phyloP scores from a whole-genome alignment of 345 rosid genomes.

The Pugionium dolabratum region DNA sequence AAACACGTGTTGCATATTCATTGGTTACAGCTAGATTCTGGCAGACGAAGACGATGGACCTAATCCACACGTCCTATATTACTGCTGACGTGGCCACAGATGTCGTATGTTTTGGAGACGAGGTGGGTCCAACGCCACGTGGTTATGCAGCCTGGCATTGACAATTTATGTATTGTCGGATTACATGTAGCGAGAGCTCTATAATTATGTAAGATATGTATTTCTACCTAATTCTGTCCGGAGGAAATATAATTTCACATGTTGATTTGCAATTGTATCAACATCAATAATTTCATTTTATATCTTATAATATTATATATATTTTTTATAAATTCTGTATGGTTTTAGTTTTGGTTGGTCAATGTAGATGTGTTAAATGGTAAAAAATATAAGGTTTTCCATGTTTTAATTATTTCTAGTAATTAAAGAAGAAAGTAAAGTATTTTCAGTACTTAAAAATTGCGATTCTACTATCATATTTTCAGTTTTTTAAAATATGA shows the following conservation, averaged over 20 bases:
- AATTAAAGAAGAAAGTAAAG: too few species aligned
- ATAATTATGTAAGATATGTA: background rate
- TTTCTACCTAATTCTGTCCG: background rate
- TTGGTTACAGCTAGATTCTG: conserved; percentile 37
- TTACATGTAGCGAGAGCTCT: conserved; percentile 3
- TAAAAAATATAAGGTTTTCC: too few species aligned
- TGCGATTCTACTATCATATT: too few species aligned
- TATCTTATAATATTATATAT: too few species aligned
- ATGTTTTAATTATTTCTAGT: too few species aligned
- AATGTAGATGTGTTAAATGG: too few species aligned
- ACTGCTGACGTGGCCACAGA: conserved; percentile 30
- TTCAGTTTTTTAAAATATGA: too few species aligned
- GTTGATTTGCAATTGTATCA: conserved; percentile 1
- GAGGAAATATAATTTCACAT: background rate
- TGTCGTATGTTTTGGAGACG: conserved; percentile 36
- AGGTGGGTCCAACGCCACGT: conserved; percentile 28
- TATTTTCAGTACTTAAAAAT: too few species aligned
- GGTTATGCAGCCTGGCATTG: conserved; percentile 29
- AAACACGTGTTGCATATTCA: conserved; percentile 4
- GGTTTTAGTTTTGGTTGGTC: too few species aligned
- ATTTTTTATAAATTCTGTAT: too few species aligned
- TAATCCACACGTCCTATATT: conserved; percentile 30
- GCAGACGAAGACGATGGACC: conserved; percentile 28
- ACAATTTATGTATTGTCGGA: conserved; percentile 32
- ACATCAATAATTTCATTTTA: background rate